Percentiles rank a stretch among this genome's conserved stretches.
phyloP scores from a whole-genome alignment of 2,329 filamentous ascomycete genomes.

The Furcasterigmium sp. region DNA sequence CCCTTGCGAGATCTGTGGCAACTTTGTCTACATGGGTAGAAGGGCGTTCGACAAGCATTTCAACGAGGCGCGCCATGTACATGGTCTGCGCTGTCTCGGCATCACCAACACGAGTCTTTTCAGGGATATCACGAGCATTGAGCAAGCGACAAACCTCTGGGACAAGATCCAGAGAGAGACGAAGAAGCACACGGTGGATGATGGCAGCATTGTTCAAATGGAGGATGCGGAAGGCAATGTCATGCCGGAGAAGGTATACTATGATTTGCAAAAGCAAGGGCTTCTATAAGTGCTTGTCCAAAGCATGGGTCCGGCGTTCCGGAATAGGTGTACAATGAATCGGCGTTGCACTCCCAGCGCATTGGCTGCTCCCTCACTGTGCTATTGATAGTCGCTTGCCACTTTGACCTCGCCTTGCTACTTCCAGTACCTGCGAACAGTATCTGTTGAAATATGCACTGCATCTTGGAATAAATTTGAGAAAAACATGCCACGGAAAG shows the following conservation, averaged over 20 bases:
- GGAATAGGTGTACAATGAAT: not conserved
- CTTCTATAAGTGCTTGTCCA: slow-evolving; percentile 51
- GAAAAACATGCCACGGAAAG: too few relatives aligned
- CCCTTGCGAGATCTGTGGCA: slow-evolving; percentile 92
- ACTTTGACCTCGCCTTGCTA: too few relatives aligned
- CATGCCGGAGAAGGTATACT: slow-evolving; percentile 98
- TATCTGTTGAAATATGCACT: too few relatives aligned
- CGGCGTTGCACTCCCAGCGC: slow-evolving; percentile 2
- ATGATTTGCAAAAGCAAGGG: slow-evolving; percentile 90
- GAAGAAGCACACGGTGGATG: slow-evolving; percentile 68
- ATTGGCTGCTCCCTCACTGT: too few relatives aligned
- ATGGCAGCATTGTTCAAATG: slow-evolving; percentile 92
- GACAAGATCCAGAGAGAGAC: slow-evolving; percentile 87
- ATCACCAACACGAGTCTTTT: slow-evolving; percentile 90
- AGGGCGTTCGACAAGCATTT: slow-evolving; percentile 98
- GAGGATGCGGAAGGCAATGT: slow-evolving; percentile 96
- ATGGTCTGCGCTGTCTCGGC: slow-evolving; percentile 88
- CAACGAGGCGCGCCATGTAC: slow-evolving; percentile 87
- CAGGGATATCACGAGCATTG: slow-evolving; percentile 87
- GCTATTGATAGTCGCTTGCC: too few relatives aligned
- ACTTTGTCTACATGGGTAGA: slow-evolving; percentile 97
- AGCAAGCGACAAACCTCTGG: slow-evolving; percentile 84
- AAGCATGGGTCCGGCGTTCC: not conserved
- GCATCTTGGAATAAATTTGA: too few relatives aligned
- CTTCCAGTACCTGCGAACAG: too few relatives aligned